phyloP scores from a whole-genome alignment of 2,329 filamentous ascomycete species.

The Clonostachys sp. region DNA sequence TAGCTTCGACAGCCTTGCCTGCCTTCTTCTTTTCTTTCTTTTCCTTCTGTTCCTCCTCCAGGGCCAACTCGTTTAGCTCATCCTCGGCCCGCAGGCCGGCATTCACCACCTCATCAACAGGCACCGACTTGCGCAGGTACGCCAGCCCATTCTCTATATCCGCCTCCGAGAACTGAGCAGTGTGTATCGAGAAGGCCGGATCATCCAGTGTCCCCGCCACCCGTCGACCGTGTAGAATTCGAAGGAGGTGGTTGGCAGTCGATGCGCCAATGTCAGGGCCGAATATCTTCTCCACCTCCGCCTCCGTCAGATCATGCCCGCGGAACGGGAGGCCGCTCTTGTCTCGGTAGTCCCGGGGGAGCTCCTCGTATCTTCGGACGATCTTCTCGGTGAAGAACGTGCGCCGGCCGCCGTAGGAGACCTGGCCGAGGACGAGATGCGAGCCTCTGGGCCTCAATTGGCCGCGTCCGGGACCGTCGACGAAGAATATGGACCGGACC shows the following conservation, averaged over 20 bases:
- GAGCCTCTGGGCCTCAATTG: neutral
- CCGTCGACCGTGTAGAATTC: conserved; percentile 57
- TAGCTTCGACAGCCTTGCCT: conserved; percentile 11
- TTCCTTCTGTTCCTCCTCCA: conserved; percentile 10
- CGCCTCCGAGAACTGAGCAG: conserved; percentile 30
- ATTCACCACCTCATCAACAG: conserved; percentile 56
- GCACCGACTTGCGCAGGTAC: conserved; percentile 49
- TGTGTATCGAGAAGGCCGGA: conserved; percentile 44
- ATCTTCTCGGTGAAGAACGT: conserved; percentile 28
- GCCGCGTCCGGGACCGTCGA: conserved; percentile 1
- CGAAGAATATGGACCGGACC: conserved; percentile 1
- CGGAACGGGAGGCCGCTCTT: conserved; percentile 49
- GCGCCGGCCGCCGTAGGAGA: conserved; percentile 13
- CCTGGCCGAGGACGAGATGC: neutral
- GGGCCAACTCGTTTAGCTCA: conserved; percentile 45
- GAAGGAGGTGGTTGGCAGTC: conserved; percentile 48
- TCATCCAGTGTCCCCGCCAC: conserved; percentile 62
- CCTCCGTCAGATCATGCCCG: conserved; percentile 38
- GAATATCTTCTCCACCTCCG: conserved; percentile 44
- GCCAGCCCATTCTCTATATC: conserved; percentile 42
- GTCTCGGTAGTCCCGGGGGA: conserved; percentile 55
- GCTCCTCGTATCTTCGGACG: conserved; percentile 49
- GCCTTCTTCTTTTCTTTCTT: conserved; percentile 8
- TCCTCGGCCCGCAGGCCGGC: conserved; percentile 59
- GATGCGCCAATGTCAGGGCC: conserved; percentile 36